Evolutionary conservation across 2,329 filamentous ascomycete genomes (phyloP).

Genomic region (Gaeumannomyces sp.): DNA sequence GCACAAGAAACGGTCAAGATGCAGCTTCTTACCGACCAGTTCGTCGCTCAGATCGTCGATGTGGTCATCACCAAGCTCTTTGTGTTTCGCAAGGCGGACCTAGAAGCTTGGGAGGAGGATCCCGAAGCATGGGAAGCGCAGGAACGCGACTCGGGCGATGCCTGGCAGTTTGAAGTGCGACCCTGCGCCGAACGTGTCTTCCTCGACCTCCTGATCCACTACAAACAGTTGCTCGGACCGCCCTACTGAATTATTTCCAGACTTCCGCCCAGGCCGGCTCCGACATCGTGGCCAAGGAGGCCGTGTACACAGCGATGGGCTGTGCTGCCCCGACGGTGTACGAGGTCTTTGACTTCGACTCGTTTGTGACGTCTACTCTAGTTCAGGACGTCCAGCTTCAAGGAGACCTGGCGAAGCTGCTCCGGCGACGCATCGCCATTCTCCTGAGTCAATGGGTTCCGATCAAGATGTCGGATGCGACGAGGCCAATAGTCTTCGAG

Average conservation of each 20-base stretch:
- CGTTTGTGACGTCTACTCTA: constrained; percentile 68
- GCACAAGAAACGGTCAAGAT: constrained; percentile 65
- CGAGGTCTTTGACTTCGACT: constrained; percentile 74
- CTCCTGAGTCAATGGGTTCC: constrained; percentile 85
- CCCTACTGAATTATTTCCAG: constrained; percentile 80
- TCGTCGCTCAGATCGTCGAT: constrained; percentile 78
- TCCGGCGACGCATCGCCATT: constrained; percentile 83
- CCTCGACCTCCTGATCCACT: constrained; percentile 82
- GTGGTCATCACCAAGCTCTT: constrained; percentile 83
- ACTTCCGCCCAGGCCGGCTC: constrained; percentile 44
- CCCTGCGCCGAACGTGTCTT: constrained; percentile 93
- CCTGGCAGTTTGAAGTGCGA: constrained; percentile 87
- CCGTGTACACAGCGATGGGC: constrained; percentile 89
- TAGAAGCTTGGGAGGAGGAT: constrained; percentile 89
- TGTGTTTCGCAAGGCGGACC: constrained; percentile 75
- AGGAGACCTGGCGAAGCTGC: constrained; percentile 63
- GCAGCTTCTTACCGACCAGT: constrained; percentile 67
- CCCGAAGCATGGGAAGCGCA: constrained; percentile 92
- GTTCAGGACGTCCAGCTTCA: constrained; percentile 68
- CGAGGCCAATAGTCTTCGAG: constrained; percentile 71
- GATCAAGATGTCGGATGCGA: constrained; percentile 63
- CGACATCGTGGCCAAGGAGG: constrained; percentile 82
- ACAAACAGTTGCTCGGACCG: constrained; percentile 72
- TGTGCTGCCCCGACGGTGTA: constrained; percentile 73
- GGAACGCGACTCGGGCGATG: constrained; percentile 77